phyloP scores from a whole-genome alignment of 306 rosid species.

The Cicer cuneatum region DNA sequence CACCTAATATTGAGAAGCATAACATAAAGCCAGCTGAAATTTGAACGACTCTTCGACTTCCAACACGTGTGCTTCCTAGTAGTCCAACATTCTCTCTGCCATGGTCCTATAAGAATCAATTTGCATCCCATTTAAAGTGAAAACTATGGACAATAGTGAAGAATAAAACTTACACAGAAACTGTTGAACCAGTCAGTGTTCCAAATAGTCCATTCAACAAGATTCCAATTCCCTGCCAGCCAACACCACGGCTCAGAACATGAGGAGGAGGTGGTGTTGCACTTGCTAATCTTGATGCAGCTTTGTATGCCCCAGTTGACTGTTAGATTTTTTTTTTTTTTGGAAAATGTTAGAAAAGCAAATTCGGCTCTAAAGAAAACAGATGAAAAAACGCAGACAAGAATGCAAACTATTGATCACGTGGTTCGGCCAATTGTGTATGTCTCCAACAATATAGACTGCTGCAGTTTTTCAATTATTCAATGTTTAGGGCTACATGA shows the following conservation, averaged over 20 bases:
- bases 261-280: slow-evolving; percentile 99
- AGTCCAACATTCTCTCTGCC: slow-evolving; percentile 96
- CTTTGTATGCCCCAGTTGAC: slow-evolving; percentile 99
- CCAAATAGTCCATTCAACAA: slow-evolving; percentile 93
- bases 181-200: slow-evolving; percentile 83
- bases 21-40: slow-evolving; percentile 98
- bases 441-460: no score
- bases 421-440: no score
- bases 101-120: slow-evolving; percentile 31
- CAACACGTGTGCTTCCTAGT: slow-evolving; percentile 97
- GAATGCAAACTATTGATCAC: no score
- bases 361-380: no score
- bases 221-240: slow-evolving; percentile 98
- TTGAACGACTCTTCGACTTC: slow-evolving; percentile 97
- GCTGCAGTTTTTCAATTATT: no score
- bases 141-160: slow-evolving; percentile 8
- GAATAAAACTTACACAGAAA: slow-evolving; percentile 72
- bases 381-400: no score
- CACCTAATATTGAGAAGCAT: slow-evolving; percentile 93
- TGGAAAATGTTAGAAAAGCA: no score
- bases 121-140: slow-evolving; percentile 9
- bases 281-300: slow-evolving; percentile 93
- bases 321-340: slow-evolving; percentile 42
- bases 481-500: no score
- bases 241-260: slow-evolving; percentile 97